Percentiles rank a stretch among this genome's conserved stretches.
phyloP scores from a whole-genome alignment of 495 filamentous ascomycete species.

The Baudoinia panamericana region DNA sequence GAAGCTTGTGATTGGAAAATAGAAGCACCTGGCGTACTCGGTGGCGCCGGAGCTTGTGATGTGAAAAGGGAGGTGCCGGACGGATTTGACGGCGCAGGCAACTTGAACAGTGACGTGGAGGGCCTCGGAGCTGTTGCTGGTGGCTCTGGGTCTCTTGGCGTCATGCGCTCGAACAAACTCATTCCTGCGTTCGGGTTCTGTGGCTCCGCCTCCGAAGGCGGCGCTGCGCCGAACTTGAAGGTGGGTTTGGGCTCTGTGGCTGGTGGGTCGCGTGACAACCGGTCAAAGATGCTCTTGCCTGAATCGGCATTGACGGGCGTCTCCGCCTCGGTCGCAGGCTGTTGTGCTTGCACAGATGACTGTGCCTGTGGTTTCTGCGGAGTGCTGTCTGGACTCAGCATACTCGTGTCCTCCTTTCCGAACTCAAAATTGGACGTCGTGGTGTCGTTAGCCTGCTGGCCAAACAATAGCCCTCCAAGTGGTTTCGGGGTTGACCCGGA shows the following conservation, averaged over 20 bases:
- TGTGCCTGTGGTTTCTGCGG: slow-evolving; percentile 8
- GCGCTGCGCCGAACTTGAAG: slow-evolving; percentile 1
- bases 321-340: neutral
- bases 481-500: too few relatives aligned
- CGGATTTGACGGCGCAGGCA: too few relatives aligned
- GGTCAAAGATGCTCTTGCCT: slow-evolving; percentile 17
- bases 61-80: too few relatives aligned
- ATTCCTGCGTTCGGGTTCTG: slow-evolving; percentile 1
- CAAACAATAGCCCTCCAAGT: too few relatives aligned
- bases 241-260: slow-evolving; percentile 1
- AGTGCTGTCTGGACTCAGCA: slow-evolving; percentile 11
- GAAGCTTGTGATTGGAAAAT: neutral
- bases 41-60: too few relatives aligned
- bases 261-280: slow-evolving; percentile 8
- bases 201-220: neutral
- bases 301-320: slow-evolving; percentile 2
- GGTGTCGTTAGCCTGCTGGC: too few relatives aligned
- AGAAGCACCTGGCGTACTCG: neutral
- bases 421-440: neutral
- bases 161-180: slow-evolving; percentile 18
- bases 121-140: slow-evolving; percentile 8
- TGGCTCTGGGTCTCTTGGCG: neutral
- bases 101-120: slow-evolving; percentile 4
- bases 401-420: slow-evolving; percentile 14
- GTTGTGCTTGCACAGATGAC: neutral